Base-by-base conservation (phyloP, 768 basidiomycete genomes). In the Udeniomyces megalosporus region DNA sequence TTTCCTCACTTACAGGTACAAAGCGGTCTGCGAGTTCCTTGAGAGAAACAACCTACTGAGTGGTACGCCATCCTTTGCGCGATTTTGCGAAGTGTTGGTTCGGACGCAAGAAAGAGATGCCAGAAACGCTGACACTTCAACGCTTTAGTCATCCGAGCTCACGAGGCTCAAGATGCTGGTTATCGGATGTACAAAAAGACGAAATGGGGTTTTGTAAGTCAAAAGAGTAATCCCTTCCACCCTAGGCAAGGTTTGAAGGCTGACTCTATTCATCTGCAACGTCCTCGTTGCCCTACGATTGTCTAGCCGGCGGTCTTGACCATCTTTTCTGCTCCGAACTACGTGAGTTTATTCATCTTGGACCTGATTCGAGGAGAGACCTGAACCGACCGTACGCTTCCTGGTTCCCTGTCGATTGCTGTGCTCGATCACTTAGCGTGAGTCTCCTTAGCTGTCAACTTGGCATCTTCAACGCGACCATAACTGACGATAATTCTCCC, bases 261-360 rank as follows among this genome's bases (percentile, higher is more conserved):
- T n/a, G n/a, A n/a, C n/a, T n/a, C n/a, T n/a, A n/a, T n/a, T n/a
- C n/a, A n/a, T n/a, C n/a, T n/a, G n/a, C n/a, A n/a, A n/a, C n/a
- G n/a, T n/a, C n/a, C n/a, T n/a, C n/a, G n/a, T n/a, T n/a, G n/a
- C n/a, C n/a, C n/a, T n/a, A n/a, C n/a, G n/a, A n/a, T n/a, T n/a
- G n/a, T n/a, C n/a, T n/a, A n/a, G n/a, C 95, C 95, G 17, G 95
- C 93, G 17, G 92, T 99, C 64, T 96, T 99, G 89, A 97, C 95
- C n/a, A 92, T 99, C 70, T 99, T 99, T 76, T 92, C 88, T 17
- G 92, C 92, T 8, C 95, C 95, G 46, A 58, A 65, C 52, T 65
- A 65, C 35, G 34, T 60, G 28, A 46, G 57, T 58, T 1, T 3
- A 5, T 1, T 8, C 8, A 17, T 28, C 4, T 57, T 24, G 10